Evolutionary conservation across 2,329 filamentous ascomycete species (phyloP).

Genomic region (Xylaria multiplex): DNA sequence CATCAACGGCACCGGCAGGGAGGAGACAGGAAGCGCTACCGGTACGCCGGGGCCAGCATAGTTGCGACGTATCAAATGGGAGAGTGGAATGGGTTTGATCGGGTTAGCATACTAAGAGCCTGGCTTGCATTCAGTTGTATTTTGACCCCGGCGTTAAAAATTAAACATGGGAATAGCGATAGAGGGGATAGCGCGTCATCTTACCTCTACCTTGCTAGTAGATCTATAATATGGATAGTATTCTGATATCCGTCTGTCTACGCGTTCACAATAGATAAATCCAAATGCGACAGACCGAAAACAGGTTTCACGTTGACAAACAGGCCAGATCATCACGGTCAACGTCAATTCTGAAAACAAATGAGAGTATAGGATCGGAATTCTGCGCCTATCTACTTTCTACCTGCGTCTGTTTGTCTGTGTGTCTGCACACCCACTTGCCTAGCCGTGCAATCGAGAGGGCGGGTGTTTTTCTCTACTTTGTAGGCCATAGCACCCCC

Average conservation of each 20-base stretch:
- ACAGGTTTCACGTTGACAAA: not conserved
- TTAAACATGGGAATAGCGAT: not conserved
- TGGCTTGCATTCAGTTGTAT: not conserved
- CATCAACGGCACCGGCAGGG: conserved; percentile 61
- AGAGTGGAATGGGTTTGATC: not conserved
- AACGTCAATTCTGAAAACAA: not conserved
- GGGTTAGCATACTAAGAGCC: not conserved
- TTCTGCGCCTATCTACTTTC: not conserved
- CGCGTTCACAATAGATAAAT: too few relatives aligned
- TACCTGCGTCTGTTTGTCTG: not conserved
- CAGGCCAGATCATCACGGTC: not conserved
- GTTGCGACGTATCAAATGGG: too few relatives aligned
- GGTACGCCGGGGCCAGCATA: conserved; percentile 62
- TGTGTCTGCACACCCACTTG: not conserved
- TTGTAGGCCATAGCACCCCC: not conserved
- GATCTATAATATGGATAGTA: not conserved
- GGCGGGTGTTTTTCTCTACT: not conserved
- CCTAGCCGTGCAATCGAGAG: too few relatives aligned
- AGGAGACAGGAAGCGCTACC: conserved; percentile 68
- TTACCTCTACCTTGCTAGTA: not conserved
- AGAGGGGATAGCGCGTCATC: conserved; percentile 1
- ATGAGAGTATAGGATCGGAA: not conserved
- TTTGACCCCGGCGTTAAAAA: not conserved
- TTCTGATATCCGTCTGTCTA: not conserved
- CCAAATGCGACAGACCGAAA: not conserved